Conservation (phyloP, 345 rosid genomes). For the Brassica rapa region DNA sequence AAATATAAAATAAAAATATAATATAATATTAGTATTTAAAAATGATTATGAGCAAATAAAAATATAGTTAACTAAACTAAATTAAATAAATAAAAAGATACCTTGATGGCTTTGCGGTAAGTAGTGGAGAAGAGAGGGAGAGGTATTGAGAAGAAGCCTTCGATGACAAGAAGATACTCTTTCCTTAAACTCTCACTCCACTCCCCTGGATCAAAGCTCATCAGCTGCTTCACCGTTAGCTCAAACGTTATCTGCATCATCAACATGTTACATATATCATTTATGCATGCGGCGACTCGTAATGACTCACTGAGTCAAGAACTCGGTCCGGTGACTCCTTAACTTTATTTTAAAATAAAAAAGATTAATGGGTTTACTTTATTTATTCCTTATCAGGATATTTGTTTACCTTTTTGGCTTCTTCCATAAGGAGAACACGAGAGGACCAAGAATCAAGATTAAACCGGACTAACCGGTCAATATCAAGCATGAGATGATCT, state of each 20-base stretch:
- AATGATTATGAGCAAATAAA: background rate
- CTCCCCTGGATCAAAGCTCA: slow-evolving; percentile 92
- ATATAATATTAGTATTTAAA: background rate
- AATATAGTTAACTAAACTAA: background rate
- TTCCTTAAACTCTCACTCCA: slow-evolving; percentile 89
- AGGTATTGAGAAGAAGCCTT: slow-evolving; percentile 91
- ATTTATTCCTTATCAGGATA: background rate
- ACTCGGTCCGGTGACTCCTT: slow-evolving; percentile 8
- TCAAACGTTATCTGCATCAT: slow-evolving; percentile 81
- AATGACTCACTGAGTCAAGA: slow-evolving; percentile 25
- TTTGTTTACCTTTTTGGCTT: slow-evolving; percentile 81
- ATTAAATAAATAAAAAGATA: slow-evolving; percentile 19
- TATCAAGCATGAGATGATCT: slow-evolving; percentile 79
- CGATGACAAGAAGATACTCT: slow-evolving; percentile 91
- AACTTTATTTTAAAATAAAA: background rate
- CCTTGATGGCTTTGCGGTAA: slow-evolving; percentile 82
- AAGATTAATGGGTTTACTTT: background rate
- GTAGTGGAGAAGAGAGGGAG: slow-evolving; percentile 77
- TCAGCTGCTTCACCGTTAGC: slow-evolving; percentile 84
- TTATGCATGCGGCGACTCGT: slow-evolving; percentile 31
- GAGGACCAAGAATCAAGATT: slow-evolving; percentile 84
- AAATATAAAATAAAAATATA: background rate
- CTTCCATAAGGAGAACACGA: slow-evolving; percentile 92
- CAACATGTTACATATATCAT: background rate
- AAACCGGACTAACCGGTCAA: slow-evolving; percentile 91